Percentiles rank a stretch among this genome's conserved stretches.
These are phyloP conservation scores for Acer campestre DNA, from an alignment of 345 rosid species.

Conservation along the genomic window DNA sequence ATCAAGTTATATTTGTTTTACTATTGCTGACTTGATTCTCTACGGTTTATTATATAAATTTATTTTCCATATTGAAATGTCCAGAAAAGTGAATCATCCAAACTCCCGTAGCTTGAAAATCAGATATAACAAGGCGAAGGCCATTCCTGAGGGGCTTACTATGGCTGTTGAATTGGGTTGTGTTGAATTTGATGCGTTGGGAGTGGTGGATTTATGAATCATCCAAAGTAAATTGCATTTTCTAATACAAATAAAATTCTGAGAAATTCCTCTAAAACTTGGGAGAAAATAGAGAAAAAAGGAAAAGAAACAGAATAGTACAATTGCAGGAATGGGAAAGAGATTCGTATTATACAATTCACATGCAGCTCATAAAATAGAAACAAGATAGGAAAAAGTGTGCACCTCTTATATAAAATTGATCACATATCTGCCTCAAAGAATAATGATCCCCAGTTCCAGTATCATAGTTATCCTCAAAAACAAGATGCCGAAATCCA, in stretches of 20 bases:
- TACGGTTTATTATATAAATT: too few relatives aligned
- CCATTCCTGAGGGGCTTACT: too few relatives aligned
- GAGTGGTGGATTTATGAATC: too few relatives aligned
- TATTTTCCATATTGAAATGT: too few relatives aligned
- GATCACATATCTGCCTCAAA: conserved; percentile 96
- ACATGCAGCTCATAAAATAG: neutral
- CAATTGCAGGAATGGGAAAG: neutral
- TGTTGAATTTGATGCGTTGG: too few relatives aligned
- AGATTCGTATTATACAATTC: neutral
- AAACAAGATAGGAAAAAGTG: conserved; percentile 1
- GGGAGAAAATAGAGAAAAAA: neutral
- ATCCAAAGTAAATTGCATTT: neutral
- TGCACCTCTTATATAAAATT: conserved; percentile 76
- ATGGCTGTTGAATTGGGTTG: too few relatives aligned
- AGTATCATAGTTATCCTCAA: conserved; percentile 98
- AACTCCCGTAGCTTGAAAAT: too few relatives aligned
- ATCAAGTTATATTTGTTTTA: too few relatives aligned
- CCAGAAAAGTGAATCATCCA: too few relatives aligned
- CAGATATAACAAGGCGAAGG: too few relatives aligned
- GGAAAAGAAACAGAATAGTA: neutral
- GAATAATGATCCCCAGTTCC: conserved; percentile 99
- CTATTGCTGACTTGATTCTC: too few relatives aligned
- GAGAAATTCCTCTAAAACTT: neutral
- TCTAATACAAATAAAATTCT: neutral
- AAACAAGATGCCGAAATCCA: conserved; percentile 89